Evolutionary conservation across 2,329 filamentous ascomycete species (phyloP).

Genomic region (Metarhizium humberi): DNA sequence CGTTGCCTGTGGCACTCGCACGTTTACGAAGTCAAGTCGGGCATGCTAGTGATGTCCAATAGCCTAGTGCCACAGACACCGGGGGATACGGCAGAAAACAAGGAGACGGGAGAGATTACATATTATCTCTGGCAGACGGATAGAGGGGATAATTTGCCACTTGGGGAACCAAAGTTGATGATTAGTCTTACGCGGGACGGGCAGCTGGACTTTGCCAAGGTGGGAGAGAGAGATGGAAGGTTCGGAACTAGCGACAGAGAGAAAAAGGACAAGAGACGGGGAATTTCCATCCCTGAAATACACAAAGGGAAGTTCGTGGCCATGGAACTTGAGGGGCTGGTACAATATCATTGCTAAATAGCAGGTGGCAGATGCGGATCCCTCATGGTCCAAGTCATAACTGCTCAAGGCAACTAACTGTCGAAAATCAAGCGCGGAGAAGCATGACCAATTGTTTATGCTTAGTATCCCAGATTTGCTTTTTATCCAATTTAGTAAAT

Average conservation of each 20-base stretch:
- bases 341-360: too few relatives aligned
- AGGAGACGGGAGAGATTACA: constrained; percentile 60
- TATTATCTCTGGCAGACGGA: constrained; percentile 91
- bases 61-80: constrained; percentile 45
- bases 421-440: too few relatives aligned
- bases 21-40: constrained; percentile 48
- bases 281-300: constrained; percentile 31
- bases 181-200: constrained; percentile 39
- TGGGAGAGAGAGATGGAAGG: constrained; percentile 34
- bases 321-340: too few relatives aligned
- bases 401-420: too few relatives aligned
- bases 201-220: constrained; percentile 38
- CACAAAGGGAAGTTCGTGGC: constrained; percentile 25
- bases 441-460: too few relatives aligned
- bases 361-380: too few relatives aligned
- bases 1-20: constrained; percentile 73
- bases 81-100: constrained; percentile 70
- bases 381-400: too few relatives aligned
- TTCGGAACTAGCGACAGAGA: too few relatives aligned
- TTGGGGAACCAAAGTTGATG: constrained; percentile 45
- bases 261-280: constrained; percentile 27
- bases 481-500: too few relatives aligned
- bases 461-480: too few relatives aligned
- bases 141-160: constrained; percentile 45
- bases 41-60: constrained; percentile 66